Evolutionary conservation across 2,329 filamentous ascomycete genomes (phyloP).

Genomic region (Pyricularia sp.): DNA sequence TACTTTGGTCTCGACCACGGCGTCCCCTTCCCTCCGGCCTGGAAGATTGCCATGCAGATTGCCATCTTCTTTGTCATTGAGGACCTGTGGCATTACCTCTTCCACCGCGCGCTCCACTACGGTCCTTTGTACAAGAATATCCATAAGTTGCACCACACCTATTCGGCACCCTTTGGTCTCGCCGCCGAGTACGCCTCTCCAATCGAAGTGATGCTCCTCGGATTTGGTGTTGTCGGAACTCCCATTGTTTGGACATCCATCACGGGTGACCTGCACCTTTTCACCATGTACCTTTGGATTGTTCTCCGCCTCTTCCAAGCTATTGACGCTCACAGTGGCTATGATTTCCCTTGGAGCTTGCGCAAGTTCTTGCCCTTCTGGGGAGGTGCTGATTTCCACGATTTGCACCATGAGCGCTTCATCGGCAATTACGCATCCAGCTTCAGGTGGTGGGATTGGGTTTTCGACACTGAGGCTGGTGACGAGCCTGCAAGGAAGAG

Average conservation of each 20-base stretch:
- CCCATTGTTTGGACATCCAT: slow-evolving; percentile 78
- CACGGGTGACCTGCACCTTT: slow-evolving; percentile 80
- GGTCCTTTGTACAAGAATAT: slow-evolving; percentile 91
- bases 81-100: slow-evolving; percentile 98
- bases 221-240: slow-evolving; percentile 71
- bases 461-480: slow-evolving; percentile 87
- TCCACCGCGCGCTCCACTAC: slow-evolving; percentile 87
- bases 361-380: slow-evolving; percentile 91
- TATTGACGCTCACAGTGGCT: slow-evolving; percentile 94
- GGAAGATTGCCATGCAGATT: slow-evolving; percentile 87
- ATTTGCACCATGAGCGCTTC: slow-evolving; percentile 96
- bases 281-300: slow-evolving; percentile 99
- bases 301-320: slow-evolving; percentile 88
- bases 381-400: slow-evolving; percentile 95
- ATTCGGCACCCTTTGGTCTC: slow-evolving; percentile 92
- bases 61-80: slow-evolving; percentile 91
- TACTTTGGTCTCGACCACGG: slow-evolving; percentile 82
- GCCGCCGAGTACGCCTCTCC: slow-evolving; percentile 97
- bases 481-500: slow-evolving; percentile 78
- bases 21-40: slow-evolving; percentile 78
- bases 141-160: slow-evolving; percentile 99
- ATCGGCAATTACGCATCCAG: slow-evolving; percentile 96
- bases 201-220: slow-evolving; percentile 92
- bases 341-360: slow-evolving; percentile 96
- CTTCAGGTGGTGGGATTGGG: slow-evolving; percentile 98